Base-by-base conservation (phyloP, 2,329 filamentous ascomycete species). In the Penicillium sp. region DNA sequence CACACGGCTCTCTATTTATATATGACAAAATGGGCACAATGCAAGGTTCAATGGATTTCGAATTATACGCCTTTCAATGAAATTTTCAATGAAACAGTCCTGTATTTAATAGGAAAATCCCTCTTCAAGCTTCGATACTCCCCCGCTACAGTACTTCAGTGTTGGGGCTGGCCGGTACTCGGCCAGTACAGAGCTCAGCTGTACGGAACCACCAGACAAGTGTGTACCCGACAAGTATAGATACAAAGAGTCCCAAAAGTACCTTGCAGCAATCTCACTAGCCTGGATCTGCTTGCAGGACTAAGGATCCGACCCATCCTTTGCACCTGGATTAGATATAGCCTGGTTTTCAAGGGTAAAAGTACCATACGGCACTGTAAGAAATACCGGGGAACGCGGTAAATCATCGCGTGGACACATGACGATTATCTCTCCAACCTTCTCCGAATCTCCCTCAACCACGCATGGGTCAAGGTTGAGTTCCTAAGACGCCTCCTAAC, bases 351-450 rank as follows among this genome's bases (percentile, higher is more conserved):
- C n/a, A 46, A 23, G 15, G 45, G n/a, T 64, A 61, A 67, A 67
- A 62, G 62, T 64, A 62, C 64, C 45, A 58, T 56, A 60, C 57
- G 53, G 47, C 29, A 26, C 52, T 48, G 53, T 43, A 55, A 42
- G 49, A 33, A 29, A 46, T 61, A 63, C 47, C 59, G 53, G 56
- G 62, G 58, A 61, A 66, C 64, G 61, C 68, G 69, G 69, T 69
- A 70, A 69, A 64, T 59, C 64, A 67, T 68, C 67, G 67, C 68
- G 67, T 67, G 67, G 43, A 57, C 51, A 57, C 58, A 55, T 62
- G 63, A 62, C 59, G 53, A 57, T 55, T 55, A 27, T 55, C 55
- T 57, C 55, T 63, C 57, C 57, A 59, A 47, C 54, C 56, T 61
- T 55, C 51, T 27, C 49, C 54, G 54, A 57, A 53, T 60, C 51